Conservation (phyloP, 1,284 basidiomycete species). For the Ceratobasidium sp. region DNA sequence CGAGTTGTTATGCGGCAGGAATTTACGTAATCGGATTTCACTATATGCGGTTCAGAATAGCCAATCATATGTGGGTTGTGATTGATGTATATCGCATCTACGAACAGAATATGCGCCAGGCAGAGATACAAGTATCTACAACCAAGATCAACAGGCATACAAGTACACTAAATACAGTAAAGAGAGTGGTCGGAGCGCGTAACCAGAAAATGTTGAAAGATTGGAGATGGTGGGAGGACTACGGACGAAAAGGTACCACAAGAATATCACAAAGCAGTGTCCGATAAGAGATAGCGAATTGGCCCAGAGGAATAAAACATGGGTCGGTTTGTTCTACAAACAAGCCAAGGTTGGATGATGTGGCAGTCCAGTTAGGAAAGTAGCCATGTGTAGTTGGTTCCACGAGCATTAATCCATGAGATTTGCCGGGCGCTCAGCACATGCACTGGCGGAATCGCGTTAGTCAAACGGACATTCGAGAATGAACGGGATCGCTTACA, state of each 20-base stretch:
- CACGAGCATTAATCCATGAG: neutral
- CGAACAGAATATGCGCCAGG: too few relatives aligned
- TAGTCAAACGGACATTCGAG: neutral
- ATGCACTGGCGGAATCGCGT: neutral
- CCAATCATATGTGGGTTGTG: too few relatives aligned
- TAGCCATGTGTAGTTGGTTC: neutral
- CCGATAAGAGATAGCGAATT: neutral
- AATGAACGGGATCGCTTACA: neutral
- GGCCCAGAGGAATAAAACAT: neutral
- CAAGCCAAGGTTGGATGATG: too few relatives aligned
- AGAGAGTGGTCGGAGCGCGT: neutral
- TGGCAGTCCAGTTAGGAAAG: neutral
- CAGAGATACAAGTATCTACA: neutral
- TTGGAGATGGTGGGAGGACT: neutral
- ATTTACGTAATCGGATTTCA: too few relatives aligned
- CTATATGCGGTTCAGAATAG: too few relatives aligned
- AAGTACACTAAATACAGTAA: neutral
- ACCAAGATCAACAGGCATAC: neutral
- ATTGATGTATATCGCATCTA: too few relatives aligned
- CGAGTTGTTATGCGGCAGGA: too few relatives aligned
- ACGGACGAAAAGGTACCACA: neutral
- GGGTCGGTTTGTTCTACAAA: neutral
- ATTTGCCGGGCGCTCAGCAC: constrained; percentile 3
- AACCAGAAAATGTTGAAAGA: neutral
- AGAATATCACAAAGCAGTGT: neutral